A percentile compares a stretch with the other conserved stretches of the same genome.
Conservation (phyloP, 768 basidiomycete genomes). For the Lenzites betulinus region DNA sequence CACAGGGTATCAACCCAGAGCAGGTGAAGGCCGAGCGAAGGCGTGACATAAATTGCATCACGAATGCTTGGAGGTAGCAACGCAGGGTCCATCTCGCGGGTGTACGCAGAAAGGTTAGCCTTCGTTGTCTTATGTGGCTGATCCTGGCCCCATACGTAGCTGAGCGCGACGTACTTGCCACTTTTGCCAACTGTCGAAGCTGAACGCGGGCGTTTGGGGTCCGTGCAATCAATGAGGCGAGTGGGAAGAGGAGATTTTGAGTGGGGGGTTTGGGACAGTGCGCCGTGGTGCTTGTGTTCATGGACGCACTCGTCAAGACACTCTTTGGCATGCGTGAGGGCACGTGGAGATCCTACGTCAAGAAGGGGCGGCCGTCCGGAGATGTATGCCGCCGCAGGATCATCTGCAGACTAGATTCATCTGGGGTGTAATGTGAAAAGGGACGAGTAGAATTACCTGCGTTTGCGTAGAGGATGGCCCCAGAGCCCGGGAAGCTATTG, state of each 20-base stretch:
- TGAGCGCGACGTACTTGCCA: slow-evolving; percentile 8
- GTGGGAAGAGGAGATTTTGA: slow-evolving; percentile 2
- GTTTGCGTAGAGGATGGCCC: too few species aligned
- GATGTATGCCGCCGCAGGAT: slow-evolving; percentile 6
- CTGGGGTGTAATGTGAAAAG: too few species aligned
- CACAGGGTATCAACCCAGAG: slow-evolving; percentile 21
- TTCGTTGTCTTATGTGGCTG: slow-evolving; percentile 1
- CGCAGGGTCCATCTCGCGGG: not conserved
- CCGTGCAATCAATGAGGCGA: slow-evolving; percentile 12
- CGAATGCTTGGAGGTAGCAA: slow-evolving; percentile 8
- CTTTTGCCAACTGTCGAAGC: not conserved
- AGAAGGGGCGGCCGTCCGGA: not conserved
- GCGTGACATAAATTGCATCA: slow-evolving; percentile 10
- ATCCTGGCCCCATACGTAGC: slow-evolving; percentile 14
- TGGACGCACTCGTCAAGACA: slow-evolving; percentile 9
- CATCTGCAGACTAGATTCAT: not conserved
- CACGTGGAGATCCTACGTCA: not conserved
- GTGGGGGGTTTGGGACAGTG: not conserved
- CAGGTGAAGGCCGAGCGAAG: slow-evolving; percentile 4
- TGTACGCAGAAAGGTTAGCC: slow-evolving; percentile 3
- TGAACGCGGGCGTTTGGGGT: not conserved
- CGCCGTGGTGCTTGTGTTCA: not conserved
- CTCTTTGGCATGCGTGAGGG: not conserved
- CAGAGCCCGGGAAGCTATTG: too few species aligned
- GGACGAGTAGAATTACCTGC: too few species aligned